These are phyloP conservation scores for Pseudocercospora pini-densiflorae DNA, from an alignment of 2,329 filamentous ascomycete genomes.

Conservation along the genomic window DNA sequence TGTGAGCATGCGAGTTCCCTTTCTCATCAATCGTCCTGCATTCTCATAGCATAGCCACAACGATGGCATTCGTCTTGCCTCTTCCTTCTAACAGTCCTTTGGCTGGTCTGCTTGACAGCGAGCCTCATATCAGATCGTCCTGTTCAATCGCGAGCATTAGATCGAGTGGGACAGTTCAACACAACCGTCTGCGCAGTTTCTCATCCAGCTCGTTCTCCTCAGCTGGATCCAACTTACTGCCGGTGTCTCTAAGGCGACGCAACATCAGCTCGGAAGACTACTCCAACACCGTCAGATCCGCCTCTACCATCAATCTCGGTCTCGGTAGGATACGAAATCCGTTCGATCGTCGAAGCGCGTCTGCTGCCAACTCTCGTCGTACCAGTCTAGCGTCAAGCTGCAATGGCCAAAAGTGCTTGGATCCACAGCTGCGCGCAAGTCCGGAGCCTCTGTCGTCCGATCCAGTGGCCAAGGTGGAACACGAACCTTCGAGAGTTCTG, in stretches of 20 bases:
- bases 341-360: conserved; percentile 15
- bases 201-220: conserved; percentile 37
- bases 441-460: not conserved
- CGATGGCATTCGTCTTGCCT: conserved; percentile 20
- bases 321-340: conserved; percentile 13
- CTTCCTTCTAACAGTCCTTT: conserved; percentile 16
- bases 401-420: not conserved
- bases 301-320: conserved; percentile 21
- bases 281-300: conserved; percentile 8
- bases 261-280: conserved; percentile 8
- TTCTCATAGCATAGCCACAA: conserved; percentile 12
- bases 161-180: conserved; percentile 34
- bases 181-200: conserved; percentile 32
- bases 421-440: not conserved
- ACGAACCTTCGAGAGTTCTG: not conserved
- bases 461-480: not conserved
- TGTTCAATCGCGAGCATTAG: conserved; percentile 30
- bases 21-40: conserved; percentile 10
- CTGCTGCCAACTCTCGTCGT: conserved; percentile 17
- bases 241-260: conserved; percentile 19
- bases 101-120: conserved; percentile 13
- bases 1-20: conserved; percentile 5
- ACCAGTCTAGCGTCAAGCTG: conserved; percentile 25
- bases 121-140: conserved; percentile 23
- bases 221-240: conserved; percentile 26